Base-by-base conservation (phyloP, 257 asterid genomes). In the Solanum pimpinellifolium region DNA sequence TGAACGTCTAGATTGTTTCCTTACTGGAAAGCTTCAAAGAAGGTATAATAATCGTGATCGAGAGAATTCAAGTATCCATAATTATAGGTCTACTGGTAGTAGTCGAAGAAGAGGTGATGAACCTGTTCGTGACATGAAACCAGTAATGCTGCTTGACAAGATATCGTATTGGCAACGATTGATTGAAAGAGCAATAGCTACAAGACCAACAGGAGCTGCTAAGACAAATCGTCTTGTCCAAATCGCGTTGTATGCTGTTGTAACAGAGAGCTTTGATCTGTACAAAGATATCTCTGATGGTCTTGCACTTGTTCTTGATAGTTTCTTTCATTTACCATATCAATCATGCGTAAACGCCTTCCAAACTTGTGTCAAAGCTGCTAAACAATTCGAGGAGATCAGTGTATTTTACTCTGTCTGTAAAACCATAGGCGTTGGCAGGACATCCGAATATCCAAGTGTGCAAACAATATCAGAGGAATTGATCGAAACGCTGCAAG, bases 241-340 rank as follows among this genome's bases (percentile, higher is more conserved):
- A 37, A 89, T 90, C 27, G 91, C 94, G 33, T 95, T 96, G 25
- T 90, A 93, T 76, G 97, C 97, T 27, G 89, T 94, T 16, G 95
- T 94, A 4, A 95, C 94, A 88, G 99, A 96, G 86, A 96, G 95
- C 37, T 94, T 95, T 42, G 96, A 95, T 85, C 88, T 96, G 21
- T 96, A 96, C 85, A 93, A 91, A 73, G 98, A 95, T 73, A 91
- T 95, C 12, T 93, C 98, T 1, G 98, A 95, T 35, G 98, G 96
- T 44, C 95, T 96, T 7, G 88, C 96, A 2, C 90, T 92, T 46
- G 91, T 95, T 44, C 91, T 96, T 5, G 98, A 95, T 62, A 94
- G 95, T 33, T 96, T 95, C 89, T 96, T 91, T 37, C 95, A 95
- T 80, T 80, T 95, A 21, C 97, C 94, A 13, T 92, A 96, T 29